Evolutionary conservation across 768 basidiomycete genomes (phyloP).

Genomic region (Mycena polygramma): DNA sequence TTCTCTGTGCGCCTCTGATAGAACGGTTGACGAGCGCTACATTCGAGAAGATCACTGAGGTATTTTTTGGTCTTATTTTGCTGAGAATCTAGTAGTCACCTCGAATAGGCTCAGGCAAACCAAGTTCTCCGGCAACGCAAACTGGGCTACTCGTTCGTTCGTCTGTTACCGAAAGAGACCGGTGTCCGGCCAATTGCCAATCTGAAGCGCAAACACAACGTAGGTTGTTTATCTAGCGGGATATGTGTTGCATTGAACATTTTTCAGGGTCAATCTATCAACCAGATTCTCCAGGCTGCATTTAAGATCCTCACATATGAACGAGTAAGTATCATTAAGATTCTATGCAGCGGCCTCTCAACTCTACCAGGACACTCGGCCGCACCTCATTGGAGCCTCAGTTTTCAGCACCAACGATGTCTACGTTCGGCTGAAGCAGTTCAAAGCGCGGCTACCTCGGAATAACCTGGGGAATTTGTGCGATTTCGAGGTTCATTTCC

Average conservation of each 20-base stretch:
- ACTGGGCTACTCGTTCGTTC: constrained; percentile 87
- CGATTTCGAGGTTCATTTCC: constrained; percentile 28
- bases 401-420: constrained; percentile 89
- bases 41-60: constrained; percentile 79
- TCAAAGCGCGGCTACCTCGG: constrained; percentile 67
- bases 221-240: constrained; percentile 25
- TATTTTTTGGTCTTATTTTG: constrained; percentile 45
- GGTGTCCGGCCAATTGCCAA: constrained; percentile 97
- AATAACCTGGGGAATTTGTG: constrained; percentile 66
- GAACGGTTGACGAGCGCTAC: constrained; percentile 78
- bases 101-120: constrained; percentile 69
- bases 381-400: constrained; percentile 80
- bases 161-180: constrained; percentile 93
- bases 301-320: constrained; percentile 93
- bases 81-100: constrained; percentile 1
- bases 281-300: constrained; percentile 85
- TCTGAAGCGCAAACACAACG: constrained; percentile 67
- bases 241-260: neutral
- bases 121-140: constrained; percentile 78
- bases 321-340: constrained; percentile 63
- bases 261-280: constrained; percentile 70
- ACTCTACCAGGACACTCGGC: constrained; percentile 66
- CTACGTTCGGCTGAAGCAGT: constrained; percentile 77
- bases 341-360: neutral
- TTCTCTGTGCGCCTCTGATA: constrained; percentile 84